Evolutionary conservation across 257 asterid genomes (phyloP).

Genomic region (Gentiana dahurica): DNA sequence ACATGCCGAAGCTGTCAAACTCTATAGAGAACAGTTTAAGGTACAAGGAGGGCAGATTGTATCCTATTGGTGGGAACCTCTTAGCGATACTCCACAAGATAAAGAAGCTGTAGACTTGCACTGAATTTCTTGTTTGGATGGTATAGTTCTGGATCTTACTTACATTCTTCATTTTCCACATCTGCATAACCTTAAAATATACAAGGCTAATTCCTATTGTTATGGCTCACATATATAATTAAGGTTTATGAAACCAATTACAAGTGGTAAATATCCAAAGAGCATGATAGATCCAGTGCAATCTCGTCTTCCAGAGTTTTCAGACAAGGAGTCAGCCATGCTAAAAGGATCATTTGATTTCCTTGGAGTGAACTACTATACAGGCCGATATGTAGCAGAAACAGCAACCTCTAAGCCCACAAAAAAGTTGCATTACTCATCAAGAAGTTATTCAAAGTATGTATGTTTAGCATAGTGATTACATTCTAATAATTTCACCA

Average conservation of each 20-base stretch:
- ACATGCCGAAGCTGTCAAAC: slow-evolving; percentile 32
- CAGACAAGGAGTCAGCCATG: slow-evolving; percentile 5
- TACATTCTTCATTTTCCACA: neutral
- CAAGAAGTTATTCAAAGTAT: slow-evolving; percentile 4
- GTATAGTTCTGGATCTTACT: neutral
- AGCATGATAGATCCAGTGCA: slow-evolving; percentile 13
- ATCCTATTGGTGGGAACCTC: slow-evolving; percentile 44
- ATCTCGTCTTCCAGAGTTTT: slow-evolving; percentile 16
- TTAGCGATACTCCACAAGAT: slow-evolving; percentile 6
- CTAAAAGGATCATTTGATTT: slow-evolving; percentile 3
- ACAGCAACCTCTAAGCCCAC: neutral
- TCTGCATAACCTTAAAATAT: neutral
- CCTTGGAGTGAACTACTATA: slow-evolving; percentile 2
- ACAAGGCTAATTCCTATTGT: neutral
- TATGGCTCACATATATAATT: neutral
- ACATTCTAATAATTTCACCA: no score
- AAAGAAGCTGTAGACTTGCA: neutral
- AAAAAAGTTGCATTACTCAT: slow-evolving; percentile 5
- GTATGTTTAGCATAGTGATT: neutral
- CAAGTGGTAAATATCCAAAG: slow-evolving; percentile 17
- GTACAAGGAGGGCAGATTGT: slow-evolving; percentile 38
- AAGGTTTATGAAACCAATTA: neutral
- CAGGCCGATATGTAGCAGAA: neutral
- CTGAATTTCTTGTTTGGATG: neutral
- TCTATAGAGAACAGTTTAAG: slow-evolving; percentile 30